Percentiles rank a stretch among this genome's conserved stretches.
Evolutionary conservation across 805 yeast species (phyloP).

Genomic region (Ascoidea asiatica): DNA sequence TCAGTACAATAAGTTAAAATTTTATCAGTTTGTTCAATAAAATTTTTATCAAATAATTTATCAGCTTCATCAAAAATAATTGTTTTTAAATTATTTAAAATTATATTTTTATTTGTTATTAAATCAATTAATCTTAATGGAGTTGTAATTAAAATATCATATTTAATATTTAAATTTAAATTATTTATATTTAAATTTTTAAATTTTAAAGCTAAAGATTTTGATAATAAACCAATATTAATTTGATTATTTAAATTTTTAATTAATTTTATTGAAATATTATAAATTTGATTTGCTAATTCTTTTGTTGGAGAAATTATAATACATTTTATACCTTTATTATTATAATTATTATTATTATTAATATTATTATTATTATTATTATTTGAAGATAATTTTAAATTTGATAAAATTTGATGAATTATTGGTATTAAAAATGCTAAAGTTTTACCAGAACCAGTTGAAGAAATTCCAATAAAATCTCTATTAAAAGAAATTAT

Average conservation of each 20-base stretch:
- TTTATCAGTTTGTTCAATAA: constrained; percentile 82
- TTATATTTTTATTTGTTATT: constrained; percentile 37
- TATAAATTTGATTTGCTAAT: constrained; percentile 73
- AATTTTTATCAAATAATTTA: constrained; percentile 74
- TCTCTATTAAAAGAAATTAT: constrained; percentile 57
- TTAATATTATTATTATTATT: constrained; percentile 14
- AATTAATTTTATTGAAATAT: constrained; percentile 47
- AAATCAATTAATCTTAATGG: constrained; percentile 82
- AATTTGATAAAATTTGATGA: neutral
- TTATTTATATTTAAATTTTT: constrained; percentile 37
- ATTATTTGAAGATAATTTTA: constrained; percentile 16
- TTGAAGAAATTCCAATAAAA: constrained; percentile 88
- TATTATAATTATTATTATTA: constrained; percentile 20
- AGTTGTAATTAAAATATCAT: constrained; percentile 74
- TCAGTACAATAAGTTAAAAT: constrained; percentile 45
- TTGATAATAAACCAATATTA: constrained; percentile 52
- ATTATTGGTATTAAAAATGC: constrained; percentile 80
- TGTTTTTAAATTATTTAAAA: constrained; percentile 55
- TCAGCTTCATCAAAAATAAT: constrained; percentile 94
- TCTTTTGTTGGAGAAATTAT: constrained; percentile 92
- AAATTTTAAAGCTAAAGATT: constrained; percentile 57
- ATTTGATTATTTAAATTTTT: constrained; percentile 35
- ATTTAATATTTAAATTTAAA: constrained; percentile 39
- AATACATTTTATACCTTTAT: constrained; percentile 50
- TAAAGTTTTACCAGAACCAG: constrained; percentile 95